Evolutionary conservation across 2,329 filamentous ascomycete species (phyloP), one percentile per base, ranked within the genome.

Genomic region (Trichophyton schoenleinii): DNA sequence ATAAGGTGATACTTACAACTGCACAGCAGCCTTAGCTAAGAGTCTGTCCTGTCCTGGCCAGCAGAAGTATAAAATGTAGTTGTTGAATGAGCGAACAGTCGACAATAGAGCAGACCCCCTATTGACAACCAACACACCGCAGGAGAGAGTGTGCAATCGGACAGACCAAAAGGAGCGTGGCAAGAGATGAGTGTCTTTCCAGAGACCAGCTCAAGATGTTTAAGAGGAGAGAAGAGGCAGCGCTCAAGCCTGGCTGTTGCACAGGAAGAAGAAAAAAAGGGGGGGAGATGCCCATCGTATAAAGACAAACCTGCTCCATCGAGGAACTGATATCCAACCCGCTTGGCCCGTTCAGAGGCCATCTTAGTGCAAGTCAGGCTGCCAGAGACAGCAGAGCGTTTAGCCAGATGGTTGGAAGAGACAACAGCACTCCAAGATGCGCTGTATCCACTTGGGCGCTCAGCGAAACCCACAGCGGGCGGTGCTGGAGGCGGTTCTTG

Each of bases 371-470:
- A 22, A 28, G 46, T 52, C 46, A 44, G 46, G 8, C 9, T 28
- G 46, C 46, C 46, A 52, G 46, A 52, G 46, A 52, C 46, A 52
- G 9, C 20, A 52, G 46, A 52, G 20, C 20, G 46, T 52, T 22
- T 22, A 28, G 46, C 20, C 46, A 52, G 46, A 28, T 52, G 46
- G 46, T 52, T 52, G 46, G 46, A 52, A 52, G 46, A 52, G 20
- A 52, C 25, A 13, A 9, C 46, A 52, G 9, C 20, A 28, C 25
- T 13, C 46, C 46, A 52, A 52, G 46, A 52, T 31, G 46, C 46
- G 20, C 46, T 52, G 46, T 52, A 52, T 52, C 46, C 46, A 52
- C 46, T 52, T 52, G 46, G 46, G 46, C 46, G 46, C 46, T 52
- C 9, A 52, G 13, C 46, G 46, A 52, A 52, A 52, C 46, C 46